These are phyloP conservation scores for Tympanopsis confertula DNA, from an alignment of 2,329 filamentous ascomycete genomes.

Conservation along the genomic window DNA sequence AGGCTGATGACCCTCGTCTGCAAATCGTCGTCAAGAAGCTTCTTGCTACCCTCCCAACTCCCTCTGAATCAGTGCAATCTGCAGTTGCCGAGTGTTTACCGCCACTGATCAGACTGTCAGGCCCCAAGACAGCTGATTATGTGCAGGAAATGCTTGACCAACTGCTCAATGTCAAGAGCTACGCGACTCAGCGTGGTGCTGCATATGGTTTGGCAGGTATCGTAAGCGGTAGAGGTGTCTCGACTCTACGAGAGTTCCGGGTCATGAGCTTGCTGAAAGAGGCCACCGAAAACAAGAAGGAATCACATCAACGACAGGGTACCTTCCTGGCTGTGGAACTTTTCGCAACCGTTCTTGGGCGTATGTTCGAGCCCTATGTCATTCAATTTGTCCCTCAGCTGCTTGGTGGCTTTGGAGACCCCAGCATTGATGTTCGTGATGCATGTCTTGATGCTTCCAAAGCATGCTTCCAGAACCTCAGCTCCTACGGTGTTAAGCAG, in stretches of 20 bases:
- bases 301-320: slow-evolving; percentile 76
- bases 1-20: slow-evolving; percentile 73
- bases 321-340: slow-evolving; percentile 85
- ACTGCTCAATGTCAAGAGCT: slow-evolving; percentile 78
- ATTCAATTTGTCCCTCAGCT: slow-evolving; percentile 91
- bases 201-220: slow-evolving; percentile 91
- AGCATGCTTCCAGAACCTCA: slow-evolving; percentile 83
- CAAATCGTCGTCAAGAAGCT: slow-evolving; percentile 80
- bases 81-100: slow-evolving; percentile 90
- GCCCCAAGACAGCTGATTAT: slow-evolving; percentile 68
- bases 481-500: slow-evolving; percentile 90
- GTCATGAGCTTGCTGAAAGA: slow-evolving; percentile 71
- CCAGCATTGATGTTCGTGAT: slow-evolving; percentile 78
- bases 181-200: slow-evolving; percentile 82
- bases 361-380: slow-evolving; percentile 89
- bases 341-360: slow-evolving; percentile 72
- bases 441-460: slow-evolving; percentile 88
- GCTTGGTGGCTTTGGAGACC: slow-evolving; percentile 78
- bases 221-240: slow-evolving; percentile 76
- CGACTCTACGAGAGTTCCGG: slow-evolving; percentile 69
- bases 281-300: slow-evolving; percentile 91
- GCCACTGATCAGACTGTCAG: slow-evolving; percentile 73
- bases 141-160: slow-evolving; percentile 70
- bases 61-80: slow-evolving; percentile 92
- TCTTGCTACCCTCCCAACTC: slow-evolving; percentile 78